Evolutionary conservation across 73 alveolate species (phyloP).

Genomic region (Paramecium biaurelia): DNA sequence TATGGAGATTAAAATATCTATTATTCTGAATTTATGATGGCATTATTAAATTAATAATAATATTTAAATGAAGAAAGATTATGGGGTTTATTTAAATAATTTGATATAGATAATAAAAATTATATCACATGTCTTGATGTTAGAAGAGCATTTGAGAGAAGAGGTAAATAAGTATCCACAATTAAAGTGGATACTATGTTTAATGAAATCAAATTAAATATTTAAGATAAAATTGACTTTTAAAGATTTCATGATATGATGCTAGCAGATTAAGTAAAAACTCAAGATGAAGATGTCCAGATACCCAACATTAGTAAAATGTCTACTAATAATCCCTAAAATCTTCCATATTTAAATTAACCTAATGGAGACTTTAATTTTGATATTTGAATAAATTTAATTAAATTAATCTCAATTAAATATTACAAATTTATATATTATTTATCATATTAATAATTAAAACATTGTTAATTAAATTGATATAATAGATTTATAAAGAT

Average conservation of each 20-base stretch:
- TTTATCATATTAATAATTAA: too few relatives aligned
- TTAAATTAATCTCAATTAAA: background rate
- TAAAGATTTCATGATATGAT: background rate
- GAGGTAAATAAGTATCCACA: constrained; percentile 28
- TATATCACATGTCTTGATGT: constrained; percentile 18
- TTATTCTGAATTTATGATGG: constrained; percentile 46
- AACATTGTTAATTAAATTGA: too few relatives aligned
- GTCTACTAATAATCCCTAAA: background rate
- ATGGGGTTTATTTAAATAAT: constrained; percentile 42
- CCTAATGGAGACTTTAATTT: background rate
- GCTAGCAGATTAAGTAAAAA: background rate
- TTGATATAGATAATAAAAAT: constrained; percentile 50
- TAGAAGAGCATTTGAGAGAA: constrained; percentile 36
- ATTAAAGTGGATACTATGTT: background rate
- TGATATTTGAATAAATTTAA: background rate
- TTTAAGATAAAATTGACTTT: background rate
- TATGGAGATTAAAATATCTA: background rate
- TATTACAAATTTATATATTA: too few relatives aligned
- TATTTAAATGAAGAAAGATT: constrained; percentile 43
- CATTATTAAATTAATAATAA: constrained; percentile 36
- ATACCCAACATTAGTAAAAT: background rate
- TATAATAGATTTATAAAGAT: too few relatives aligned
- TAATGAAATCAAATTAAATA: background rate
- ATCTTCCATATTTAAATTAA: background rate
- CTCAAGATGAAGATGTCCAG: background rate